Base-by-base conservation (phyloP, 2,329 filamentous ascomycete species). In the Fusarium incarnatum region DNA sequence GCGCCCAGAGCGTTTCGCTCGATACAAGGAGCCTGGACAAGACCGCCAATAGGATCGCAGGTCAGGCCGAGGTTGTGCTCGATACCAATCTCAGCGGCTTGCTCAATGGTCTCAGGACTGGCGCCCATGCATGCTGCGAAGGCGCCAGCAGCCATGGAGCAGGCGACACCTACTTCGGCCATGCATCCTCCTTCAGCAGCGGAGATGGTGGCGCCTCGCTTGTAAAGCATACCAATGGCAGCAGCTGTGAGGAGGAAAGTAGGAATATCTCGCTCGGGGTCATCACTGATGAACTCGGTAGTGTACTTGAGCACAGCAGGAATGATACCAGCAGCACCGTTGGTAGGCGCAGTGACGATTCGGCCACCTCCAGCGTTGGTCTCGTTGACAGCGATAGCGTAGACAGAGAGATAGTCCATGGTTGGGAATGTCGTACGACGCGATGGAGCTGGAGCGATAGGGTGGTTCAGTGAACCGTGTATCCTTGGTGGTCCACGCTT, bases 81-180 rank as follows among this genome's bases (percentile, higher is more conserved):
- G 65, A 86, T 86, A 46, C 84, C 84, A 56, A 86, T 86, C 73
- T 86, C 84, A 4, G 84, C 84, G 0, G 84, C 84, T 72, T 85
- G 83, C 72, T 85, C 83, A 45, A 86, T 83, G 3, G 81, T 83
- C 75, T 85, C 83, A 0, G 83, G 83, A 20, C 78, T 80, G n/a
- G 83, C 84, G 22, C 84, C 84, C 83, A 85, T 85, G 66, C 83
- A 85, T 1, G 84, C 84, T 0, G 84, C 83, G 55, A 86, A 86
- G 0, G 83, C 84, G 1, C 82, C 84, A 0, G 84, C 84, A 0
- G 84, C 84, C 84, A 86, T 86, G 25, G 82, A 84, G 67, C 84
- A 86, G 5, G 84, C 84, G 1, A 86, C 84, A 27, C 84, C 84
- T 1, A 86, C 84, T 67, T 86, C 84, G n/a, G 84, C 84, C 84